A percentile compares a stretch with the other conserved stretches of the same genome.
Conservation (phyloP, 306 rosid genomes). For the Lupinus albus region DNA sequence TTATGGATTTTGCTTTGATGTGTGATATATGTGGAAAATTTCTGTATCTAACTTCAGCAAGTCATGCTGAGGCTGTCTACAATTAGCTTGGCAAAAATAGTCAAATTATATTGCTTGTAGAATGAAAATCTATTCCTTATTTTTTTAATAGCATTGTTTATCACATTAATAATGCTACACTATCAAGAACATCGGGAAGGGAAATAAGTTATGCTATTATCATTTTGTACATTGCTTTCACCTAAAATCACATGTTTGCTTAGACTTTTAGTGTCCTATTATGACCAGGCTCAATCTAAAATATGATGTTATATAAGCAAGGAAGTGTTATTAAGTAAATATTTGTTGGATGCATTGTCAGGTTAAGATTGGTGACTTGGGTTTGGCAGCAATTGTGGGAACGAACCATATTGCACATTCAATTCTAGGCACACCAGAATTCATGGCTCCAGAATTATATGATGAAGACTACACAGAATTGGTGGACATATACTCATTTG, state of each 20-base stretch:
- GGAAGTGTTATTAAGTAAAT: not conserved
- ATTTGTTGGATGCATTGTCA: constrained; percentile 25
- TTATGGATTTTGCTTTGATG: constrained; percentile 7
- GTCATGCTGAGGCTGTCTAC: constrained; percentile 26
- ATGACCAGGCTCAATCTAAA: no score
- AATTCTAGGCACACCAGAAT: constrained; percentile 86
- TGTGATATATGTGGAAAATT: constrained; percentile 20
- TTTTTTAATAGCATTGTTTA: not conserved
- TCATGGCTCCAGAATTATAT: constrained; percentile 91
- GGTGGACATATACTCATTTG: constrained; percentile 94
- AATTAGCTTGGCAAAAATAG: constrained; percentile 12
- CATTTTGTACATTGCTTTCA: constrained; percentile 10
- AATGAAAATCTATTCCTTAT: not conserved
- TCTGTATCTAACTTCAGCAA: constrained; percentile 27
- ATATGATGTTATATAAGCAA: not conserved
- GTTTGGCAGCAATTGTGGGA: constrained; percentile 83
- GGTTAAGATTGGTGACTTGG: constrained; percentile 98
- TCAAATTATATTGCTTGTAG: not conserved
- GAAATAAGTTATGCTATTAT: not conserved
- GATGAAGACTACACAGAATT: constrained; percentile 82
- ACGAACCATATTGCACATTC: constrained; percentile 81
- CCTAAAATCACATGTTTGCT: not conserved
- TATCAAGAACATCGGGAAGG: not conserved
- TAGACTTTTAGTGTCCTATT: no score
- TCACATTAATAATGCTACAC: not conserved